phyloP scores from a whole-genome alignment of 148 eudicot species.

The Talinum fruticosum region DNA sequence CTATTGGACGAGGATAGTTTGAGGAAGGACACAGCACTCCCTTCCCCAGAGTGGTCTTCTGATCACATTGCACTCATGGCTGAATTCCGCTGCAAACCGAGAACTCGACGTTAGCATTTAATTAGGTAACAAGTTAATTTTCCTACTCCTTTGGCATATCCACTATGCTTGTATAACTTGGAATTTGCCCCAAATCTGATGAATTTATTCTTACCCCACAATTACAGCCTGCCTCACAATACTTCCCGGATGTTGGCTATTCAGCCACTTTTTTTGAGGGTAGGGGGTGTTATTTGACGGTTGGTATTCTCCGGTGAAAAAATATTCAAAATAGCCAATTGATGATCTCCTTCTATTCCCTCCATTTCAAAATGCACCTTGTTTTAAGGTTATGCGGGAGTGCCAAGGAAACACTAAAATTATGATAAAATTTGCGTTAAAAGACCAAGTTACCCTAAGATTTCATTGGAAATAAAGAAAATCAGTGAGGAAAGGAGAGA shows the following conservation, averaged over 20 bases:
- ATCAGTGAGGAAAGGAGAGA: too few species aligned
- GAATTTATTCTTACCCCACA: neutral
- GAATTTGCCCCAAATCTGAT: neutral
- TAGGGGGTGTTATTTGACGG: too few species aligned
- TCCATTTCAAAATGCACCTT: too few species aligned
- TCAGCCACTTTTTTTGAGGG: too few species aligned
- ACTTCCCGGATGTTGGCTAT: too few species aligned
- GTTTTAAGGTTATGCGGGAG: too few species aligned
- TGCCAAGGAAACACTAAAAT: too few species aligned
- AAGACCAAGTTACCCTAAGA: too few species aligned
- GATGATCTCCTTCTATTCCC: neutral
- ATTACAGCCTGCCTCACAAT: neutral
- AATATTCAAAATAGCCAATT: neutral
- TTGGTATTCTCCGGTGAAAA: neutral
- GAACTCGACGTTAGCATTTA: slow-evolving; percentile 65
- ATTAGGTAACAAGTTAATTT: slow-evolving; percentile 13
- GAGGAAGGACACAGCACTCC: slow-evolving; percentile 97
- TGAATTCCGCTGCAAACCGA: slow-evolving; percentile 92
- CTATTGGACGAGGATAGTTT: slow-evolving; percentile 90
- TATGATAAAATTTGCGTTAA: too few species aligned
- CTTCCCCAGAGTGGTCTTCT: slow-evolving; percentile 99
- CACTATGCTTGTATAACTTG: neutral
- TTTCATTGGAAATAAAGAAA: too few species aligned
- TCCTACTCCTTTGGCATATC: neutral
- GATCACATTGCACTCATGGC: slow-evolving; percentile 97